Conservation (phyloP, 495 filamentous ascomycete species). For the Polyplosphaeria fusca region DNA sequence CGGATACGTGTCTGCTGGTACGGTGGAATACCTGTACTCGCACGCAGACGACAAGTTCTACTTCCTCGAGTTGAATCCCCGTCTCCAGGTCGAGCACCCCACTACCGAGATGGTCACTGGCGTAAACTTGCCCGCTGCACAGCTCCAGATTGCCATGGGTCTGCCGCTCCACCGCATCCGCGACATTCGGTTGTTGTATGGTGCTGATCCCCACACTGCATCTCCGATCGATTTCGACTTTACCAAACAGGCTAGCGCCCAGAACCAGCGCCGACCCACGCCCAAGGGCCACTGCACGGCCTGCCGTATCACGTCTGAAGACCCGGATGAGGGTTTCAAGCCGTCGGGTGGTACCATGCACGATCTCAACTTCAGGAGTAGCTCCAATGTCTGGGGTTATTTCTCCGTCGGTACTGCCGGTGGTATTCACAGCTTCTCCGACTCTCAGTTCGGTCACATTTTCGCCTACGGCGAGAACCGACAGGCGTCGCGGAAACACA, state of each 20-base stretch:
- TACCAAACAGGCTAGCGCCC: conserved; percentile 75
- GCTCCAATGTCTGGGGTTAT: conserved; percentile 99
- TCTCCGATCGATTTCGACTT: conserved; percentile 96
- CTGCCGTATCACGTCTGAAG: conserved; percentile 98
- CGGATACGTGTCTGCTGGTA: conserved; percentile 97
- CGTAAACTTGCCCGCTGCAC: conserved; percentile 93
- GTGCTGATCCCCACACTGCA: conserved; percentile 82
- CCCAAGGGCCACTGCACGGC: conserved; percentile 97
- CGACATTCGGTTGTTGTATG: conserved; percentile 94
- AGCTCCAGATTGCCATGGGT: conserved; percentile 99
- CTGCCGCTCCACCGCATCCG: conserved; percentile 91
- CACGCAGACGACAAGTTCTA: conserved; percentile 99
- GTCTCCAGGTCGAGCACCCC: conserved; percentile 98
- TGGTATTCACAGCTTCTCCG: conserved; percentile 98
- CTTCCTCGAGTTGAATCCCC: conserved; percentile 96
- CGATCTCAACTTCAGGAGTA: conserved; percentile 97
- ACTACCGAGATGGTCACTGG: conserved; percentile 99
- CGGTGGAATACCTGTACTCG: conserved; percentile 98
- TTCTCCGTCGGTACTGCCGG: conserved; percentile 96
- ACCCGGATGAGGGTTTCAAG: conserved; percentile 99
- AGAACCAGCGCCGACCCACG: conserved; percentile 81
- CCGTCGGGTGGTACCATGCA: conserved; percentile 98
- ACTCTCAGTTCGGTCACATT: conserved; percentile 98
- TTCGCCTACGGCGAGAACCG: conserved; percentile 98
- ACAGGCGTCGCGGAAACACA: conserved; percentile 94